Evolutionary conservation across 345 rosid genomes (phyloP).

Genomic region (Acer negundo): DNA sequence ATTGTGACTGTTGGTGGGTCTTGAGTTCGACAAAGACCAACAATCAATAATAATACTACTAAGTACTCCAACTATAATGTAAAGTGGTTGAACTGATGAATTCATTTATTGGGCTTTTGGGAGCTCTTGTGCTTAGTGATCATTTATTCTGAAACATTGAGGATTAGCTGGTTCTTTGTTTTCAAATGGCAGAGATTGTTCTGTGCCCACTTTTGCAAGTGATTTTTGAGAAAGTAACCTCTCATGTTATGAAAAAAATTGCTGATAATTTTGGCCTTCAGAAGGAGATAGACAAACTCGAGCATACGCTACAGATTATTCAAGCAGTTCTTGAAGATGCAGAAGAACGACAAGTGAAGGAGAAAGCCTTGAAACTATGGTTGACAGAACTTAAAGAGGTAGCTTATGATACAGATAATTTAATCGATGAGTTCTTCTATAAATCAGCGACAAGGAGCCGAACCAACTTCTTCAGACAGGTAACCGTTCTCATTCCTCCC

Average conservation of each 20-base stretch:
- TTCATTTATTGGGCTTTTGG: too few species aligned
- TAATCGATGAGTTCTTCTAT: conserved; percentile 21
- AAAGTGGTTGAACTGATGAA: too few species aligned
- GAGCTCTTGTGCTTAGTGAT: not conserved
- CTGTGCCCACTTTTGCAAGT: conserved; percentile 24
- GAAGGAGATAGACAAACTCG: conserved; percentile 12
- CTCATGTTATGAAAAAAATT: not conserved
- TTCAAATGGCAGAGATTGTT: conserved; percentile 10
- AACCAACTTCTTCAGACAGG: conserved; percentile 1
- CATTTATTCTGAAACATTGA: not conserved
- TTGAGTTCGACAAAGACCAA: not conserved
- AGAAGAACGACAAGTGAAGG: conserved; percentile 17
- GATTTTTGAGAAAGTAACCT: conserved; percentile 18
- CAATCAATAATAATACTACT: too few species aligned
- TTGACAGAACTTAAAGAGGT: conserved; percentile 20
- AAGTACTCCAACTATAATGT: too few species aligned
- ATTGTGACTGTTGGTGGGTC: not conserved
- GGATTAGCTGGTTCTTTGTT: not conserved
- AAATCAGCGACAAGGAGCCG: too few species aligned
- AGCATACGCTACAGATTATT: not conserved
- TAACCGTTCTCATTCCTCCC: not conserved
- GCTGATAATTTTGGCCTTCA: not conserved
- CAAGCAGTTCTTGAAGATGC: conserved; percentile 31
- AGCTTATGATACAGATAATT: conserved; percentile 22
- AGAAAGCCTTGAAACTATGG: conserved; percentile 23